These are phyloP conservation scores for Podospora australis DNA, from an alignment of 495 filamentous ascomycete genomes.

Conservation along the genomic window DNA sequence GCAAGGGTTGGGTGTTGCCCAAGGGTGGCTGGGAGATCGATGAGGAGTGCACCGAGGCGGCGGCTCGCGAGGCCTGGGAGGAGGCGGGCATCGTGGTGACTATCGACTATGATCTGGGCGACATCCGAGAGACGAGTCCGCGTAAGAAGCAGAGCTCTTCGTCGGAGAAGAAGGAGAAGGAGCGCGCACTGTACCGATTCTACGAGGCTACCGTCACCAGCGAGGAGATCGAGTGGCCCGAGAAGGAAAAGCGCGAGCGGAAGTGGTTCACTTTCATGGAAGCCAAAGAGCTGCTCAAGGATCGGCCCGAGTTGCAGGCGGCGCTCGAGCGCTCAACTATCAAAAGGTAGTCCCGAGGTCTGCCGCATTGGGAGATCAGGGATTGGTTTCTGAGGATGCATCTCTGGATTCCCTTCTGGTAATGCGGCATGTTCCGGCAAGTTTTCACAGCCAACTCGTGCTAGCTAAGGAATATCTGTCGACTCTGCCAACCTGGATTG, in stretches of 20 bases:
- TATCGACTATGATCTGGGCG: conserved; percentile 74
- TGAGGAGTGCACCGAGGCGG: conserved; percentile 58
- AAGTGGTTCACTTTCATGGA: conserved; percentile 82
- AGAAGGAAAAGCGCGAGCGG: conserved; percentile 83
- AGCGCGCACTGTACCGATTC: conserved; percentile 76
- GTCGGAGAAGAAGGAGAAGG: conserved; percentile 46
- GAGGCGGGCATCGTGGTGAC: conserved; percentile 86
- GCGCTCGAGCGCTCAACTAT: conserved; percentile 81
- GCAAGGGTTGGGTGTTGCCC: conserved; percentile 87
- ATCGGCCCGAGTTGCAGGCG: conserved; percentile 79
- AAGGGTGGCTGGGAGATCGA: conserved; percentile 98
- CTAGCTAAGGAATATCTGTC: too few relatives aligned
- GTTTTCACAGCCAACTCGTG: too few relatives aligned
- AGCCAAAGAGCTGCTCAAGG: conserved; percentile 67
- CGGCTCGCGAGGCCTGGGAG: conserved; percentile 87
- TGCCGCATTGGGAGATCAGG: conserved; percentile 12
- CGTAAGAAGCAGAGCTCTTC: conserved; percentile 44
- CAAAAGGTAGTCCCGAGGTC: conserved; percentile 26
- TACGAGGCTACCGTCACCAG: conserved; percentile 79
- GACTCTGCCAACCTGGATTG: too few relatives aligned
- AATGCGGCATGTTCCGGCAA: too few relatives aligned
- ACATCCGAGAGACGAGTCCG: conserved; percentile 70
- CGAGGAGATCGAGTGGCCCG: conserved; percentile 84
- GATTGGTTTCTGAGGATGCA: too few relatives aligned
- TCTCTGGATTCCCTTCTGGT: too few relatives aligned